These are phyloP conservation scores for Coffea canephora DNA, from an alignment of 257 asterid genomes.

Conservation along the genomic window DNA sequence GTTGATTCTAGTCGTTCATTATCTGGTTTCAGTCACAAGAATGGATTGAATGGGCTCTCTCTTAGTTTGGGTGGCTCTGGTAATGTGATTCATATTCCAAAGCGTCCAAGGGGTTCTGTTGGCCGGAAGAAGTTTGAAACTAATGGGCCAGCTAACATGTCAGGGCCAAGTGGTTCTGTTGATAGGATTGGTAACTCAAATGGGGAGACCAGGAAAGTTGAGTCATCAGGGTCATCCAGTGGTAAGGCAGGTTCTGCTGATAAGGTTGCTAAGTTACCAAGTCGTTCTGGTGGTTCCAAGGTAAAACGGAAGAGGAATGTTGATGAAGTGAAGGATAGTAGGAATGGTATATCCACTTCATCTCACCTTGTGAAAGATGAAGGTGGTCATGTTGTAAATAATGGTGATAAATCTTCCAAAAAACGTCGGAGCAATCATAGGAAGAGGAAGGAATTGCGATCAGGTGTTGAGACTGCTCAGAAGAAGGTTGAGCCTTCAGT, in stretches of 20 bases:
- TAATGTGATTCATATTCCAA: constrained; percentile 61
- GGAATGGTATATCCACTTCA: constrained; percentile 31
- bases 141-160: constrained; percentile 33
- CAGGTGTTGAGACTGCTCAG: constrained; percentile 30
- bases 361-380: constrained; percentile 36
- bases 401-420: constrained; percentile 36
- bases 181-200: constrained; percentile 29
- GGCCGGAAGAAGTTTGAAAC: constrained; percentile 51
- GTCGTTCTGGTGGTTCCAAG: constrained; percentile 36
- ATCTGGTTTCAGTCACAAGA: constrained; percentile 34
- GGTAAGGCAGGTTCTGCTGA: constrained; percentile 36
- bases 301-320: constrained; percentile 38
- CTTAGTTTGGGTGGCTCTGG: constrained; percentile 57
- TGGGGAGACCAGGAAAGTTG: constrained; percentile 35
- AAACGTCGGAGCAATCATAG: constrained; percentile 41
- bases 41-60: constrained; percentile 50
- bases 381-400: constrained; percentile 29
- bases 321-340: constrained; percentile 37
- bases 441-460: constrained; percentile 47
- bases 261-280: constrained; percentile 22
- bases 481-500: constrained; percentile 50
- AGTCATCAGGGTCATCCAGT: constrained; percentile 22
- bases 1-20: constrained; percentile 17
- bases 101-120: constrained; percentile 80
- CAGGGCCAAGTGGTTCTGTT: constrained; percentile 38